Evolutionary conservation across 2,329 filamentous ascomycete species (phyloP).

Genomic region (Emydomyces testavorans): DNA sequence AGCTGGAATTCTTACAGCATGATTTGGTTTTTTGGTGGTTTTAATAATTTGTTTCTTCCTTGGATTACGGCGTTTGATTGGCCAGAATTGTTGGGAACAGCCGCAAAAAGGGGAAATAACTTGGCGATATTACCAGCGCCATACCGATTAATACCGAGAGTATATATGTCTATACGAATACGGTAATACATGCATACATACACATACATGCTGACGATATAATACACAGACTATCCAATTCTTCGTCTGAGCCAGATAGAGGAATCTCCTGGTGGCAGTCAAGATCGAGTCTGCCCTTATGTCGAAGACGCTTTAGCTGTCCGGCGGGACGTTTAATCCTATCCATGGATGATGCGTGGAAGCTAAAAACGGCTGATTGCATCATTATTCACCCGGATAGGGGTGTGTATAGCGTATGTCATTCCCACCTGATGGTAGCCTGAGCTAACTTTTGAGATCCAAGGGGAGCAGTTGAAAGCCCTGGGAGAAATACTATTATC

Average conservation of each 20-base stretch:
- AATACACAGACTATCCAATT: no score
- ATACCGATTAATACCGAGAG: not conserved
- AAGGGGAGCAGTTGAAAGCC: no score
- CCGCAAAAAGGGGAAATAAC: slow-evolving; percentile 8
- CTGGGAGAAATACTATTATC: no score
- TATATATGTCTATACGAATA: no score
- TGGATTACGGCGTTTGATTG: not conserved
- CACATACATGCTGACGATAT: no score
- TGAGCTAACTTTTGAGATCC: not conserved
- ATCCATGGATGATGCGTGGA: not conserved
- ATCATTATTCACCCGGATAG: not conserved
- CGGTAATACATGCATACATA: no score
- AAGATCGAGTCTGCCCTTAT: not conserved
- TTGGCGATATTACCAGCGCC: no score
- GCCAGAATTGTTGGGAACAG: not conserved
- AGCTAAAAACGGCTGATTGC: not conserved
- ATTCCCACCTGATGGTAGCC: no score
- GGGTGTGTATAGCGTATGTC: no score
- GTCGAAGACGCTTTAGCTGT: not conserved
- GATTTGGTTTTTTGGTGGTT: no score
- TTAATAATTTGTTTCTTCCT: slow-evolving; percentile 3
- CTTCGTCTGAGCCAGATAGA: not conserved
- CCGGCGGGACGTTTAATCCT: not conserved
- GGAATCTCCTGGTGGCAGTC: not conserved
- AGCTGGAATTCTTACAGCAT: slow-evolving; percentile 4